phyloP scores from a whole-genome alignment of 208 protist genomes.

The Trypanosoma platydactyli region DNA sequence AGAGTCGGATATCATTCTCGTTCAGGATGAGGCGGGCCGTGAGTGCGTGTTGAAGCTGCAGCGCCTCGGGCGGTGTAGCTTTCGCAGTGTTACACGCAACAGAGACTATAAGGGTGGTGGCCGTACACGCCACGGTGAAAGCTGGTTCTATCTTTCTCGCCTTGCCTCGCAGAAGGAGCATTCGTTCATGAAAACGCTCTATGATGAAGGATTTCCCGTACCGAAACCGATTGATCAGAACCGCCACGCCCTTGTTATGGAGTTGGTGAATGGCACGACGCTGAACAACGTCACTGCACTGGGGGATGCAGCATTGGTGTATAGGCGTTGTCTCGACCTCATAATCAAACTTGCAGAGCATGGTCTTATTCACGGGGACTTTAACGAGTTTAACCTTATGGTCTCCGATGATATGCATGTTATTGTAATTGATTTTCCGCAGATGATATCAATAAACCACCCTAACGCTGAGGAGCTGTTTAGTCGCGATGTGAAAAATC shows the following conservation, averaged over 20 bases:
- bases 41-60: conserved; percentile 94
- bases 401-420: conserved; percentile 92
- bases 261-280: conserved; percentile 89
- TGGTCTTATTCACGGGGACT: conserved; percentile 99
- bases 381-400: conserved; percentile 99
- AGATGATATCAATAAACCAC: conserved; percentile 98
- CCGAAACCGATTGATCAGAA: conserved; percentile 97
- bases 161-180: conserved; percentile 98
- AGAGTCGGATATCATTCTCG: conserved; percentile 97
- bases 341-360: conserved; percentile 92
- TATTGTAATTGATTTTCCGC: conserved; percentile 99
- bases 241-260: conserved; percentile 98
- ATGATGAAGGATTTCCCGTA: conserved; percentile 96
- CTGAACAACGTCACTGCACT: conserved; percentile 93
- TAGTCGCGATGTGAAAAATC: conserved; percentile 97
- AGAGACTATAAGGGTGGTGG: conserved; percentile 95
- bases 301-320: conserved; percentile 88
- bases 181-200: conserved; percentile 97
- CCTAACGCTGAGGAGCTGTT: conserved; percentile 96
- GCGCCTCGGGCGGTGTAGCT: conserved; percentile 97
- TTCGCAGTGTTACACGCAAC: conserved; percentile 96
- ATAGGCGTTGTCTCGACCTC: conserved; percentile 89
- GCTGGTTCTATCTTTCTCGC: conserved; percentile 98
- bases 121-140: conserved; percentile 83
- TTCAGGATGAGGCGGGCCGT: conserved; percentile 74